phyloP scores from a whole-genome alignment of 129 eudicot genomes.

The Artemisia tridentata region DNA sequence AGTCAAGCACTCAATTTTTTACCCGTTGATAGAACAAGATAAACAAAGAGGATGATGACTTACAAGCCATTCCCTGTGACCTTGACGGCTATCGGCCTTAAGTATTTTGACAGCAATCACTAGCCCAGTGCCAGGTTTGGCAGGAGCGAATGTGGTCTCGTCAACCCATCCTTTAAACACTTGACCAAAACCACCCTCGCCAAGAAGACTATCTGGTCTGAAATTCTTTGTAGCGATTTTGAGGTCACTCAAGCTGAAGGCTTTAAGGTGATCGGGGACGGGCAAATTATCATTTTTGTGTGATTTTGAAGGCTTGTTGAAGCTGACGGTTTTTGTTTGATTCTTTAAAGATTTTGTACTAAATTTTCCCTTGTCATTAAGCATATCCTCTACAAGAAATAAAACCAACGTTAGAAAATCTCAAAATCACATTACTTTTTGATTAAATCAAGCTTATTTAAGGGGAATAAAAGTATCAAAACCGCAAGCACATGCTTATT shows the following conservation, averaged over 20 bases:
- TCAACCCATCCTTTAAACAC: slow-evolving; percentile 76
- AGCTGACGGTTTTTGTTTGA: slow-evolving; percentile 35
- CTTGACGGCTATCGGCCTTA: slow-evolving; percentile 60
- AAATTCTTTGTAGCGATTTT: slow-evolving; percentile 57
- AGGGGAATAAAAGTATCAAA: too few species aligned
- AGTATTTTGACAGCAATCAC: slow-evolving; percentile 67
- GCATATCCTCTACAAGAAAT: slow-evolving; percentile 37
- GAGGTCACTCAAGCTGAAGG: slow-evolving; percentile 57
- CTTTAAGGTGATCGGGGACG: slow-evolving; percentile 41
- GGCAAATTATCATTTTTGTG: slow-evolving; percentile 27
- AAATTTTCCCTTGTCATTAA: slow-evolving; percentile 23
- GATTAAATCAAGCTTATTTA: too few species aligned
- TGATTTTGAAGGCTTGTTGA: slow-evolving; percentile 34
- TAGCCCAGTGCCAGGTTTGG: slow-evolving; percentile 63
- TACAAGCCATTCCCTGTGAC: slow-evolving; percentile 82
- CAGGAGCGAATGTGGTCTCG: slow-evolving; percentile 53
- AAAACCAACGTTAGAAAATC: slow-evolving; percentile 1
- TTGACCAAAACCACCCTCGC: slow-evolving; percentile 69
- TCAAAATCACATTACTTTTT: neutral
- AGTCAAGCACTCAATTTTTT: neutral
- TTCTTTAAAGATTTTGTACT: slow-evolving; percentile 23
- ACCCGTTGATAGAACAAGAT: neutral
- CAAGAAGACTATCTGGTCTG: slow-evolving; percentile 61
- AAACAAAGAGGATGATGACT: slow-evolving; percentile 15
- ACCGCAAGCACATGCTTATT: too few species aligned